Evolutionary conservation across 805 yeast species (phyloP).

Genomic region (Jamesozyma rosinii): DNA sequence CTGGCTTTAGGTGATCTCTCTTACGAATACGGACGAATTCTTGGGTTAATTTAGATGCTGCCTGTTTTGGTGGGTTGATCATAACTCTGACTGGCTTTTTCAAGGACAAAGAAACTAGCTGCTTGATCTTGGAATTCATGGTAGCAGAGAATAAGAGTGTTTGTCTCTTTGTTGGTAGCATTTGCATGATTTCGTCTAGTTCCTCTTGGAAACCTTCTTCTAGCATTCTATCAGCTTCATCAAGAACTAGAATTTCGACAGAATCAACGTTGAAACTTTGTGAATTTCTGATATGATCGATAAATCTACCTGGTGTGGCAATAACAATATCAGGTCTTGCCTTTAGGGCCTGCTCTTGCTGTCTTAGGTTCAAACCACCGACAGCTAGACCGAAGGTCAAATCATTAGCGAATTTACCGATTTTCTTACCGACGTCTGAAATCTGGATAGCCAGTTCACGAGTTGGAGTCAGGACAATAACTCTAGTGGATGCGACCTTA

Average conservation of each 20-base stretch:
- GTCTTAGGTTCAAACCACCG: slow-evolving; percentile 92
- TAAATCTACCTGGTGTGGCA: slow-evolving; percentile 98
- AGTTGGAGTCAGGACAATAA: slow-evolving; percentile 85
- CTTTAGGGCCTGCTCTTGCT: slow-evolving; percentile 89
- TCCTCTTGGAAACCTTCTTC: slow-evolving; percentile 98
- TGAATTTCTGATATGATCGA: slow-evolving; percentile 92
- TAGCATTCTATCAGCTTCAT: slow-evolving; percentile 98
- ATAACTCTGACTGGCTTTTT: slow-evolving; percentile 86
- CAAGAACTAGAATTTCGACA: slow-evolving; percentile 86
- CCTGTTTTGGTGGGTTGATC: slow-evolving; percentile 94
- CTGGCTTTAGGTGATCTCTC: slow-evolving; percentile 75
- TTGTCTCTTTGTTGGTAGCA: slow-evolving; percentile 87
- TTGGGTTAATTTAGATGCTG: slow-evolving; percentile 82
- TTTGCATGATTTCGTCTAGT: slow-evolving; percentile 75
- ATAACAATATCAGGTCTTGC: slow-evolving; percentile 90
- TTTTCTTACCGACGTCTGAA: slow-evolving; percentile 80
- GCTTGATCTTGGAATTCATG: slow-evolving; percentile 89
- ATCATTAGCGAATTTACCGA: slow-evolving; percentile 67
- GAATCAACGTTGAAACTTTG: slow-evolving; percentile 84
- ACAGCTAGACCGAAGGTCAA: slow-evolving; percentile 90
- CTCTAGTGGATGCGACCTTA: slow-evolving; percentile 80
- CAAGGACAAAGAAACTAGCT: slow-evolving; percentile 76
- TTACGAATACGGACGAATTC: slow-evolving; percentile 93
- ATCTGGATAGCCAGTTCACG: slow-evolving; percentile 98
- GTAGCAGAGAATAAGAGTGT: slow-evolving; percentile 94